Evolutionary conservation across 441 rosid genomes (phyloP).

Genomic region (Eutrema salsugineum): DNA sequence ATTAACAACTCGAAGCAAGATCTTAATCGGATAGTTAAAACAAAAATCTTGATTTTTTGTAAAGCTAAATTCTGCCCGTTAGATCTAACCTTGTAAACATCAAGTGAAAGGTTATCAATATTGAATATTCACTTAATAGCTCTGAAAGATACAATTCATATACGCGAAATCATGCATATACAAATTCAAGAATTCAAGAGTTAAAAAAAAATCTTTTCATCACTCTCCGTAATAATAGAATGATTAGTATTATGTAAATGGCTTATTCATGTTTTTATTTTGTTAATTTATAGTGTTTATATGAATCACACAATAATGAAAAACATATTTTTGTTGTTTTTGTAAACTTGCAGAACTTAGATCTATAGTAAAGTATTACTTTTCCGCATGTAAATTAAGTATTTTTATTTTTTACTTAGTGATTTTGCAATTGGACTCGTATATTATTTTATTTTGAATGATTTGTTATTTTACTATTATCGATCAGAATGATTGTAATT

Average conservation of each 20-base stretch:
- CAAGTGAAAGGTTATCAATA: background rate
- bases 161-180: background rate
- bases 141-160: background rate
- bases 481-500: background rate
- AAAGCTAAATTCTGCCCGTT: background rate
- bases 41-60: background rate
- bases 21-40: slow-evolving; percentile 11
- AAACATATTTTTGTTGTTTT: too few species aligned
- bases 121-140: background rate
- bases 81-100: slow-evolving; percentile 32
- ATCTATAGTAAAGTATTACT: too few species aligned
- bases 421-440: background rate
- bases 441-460: background rate
- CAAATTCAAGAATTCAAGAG: background rate
- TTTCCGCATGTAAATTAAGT: background rate
- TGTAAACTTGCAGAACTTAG: too few species aligned
- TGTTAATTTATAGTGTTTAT: background rate
- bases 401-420: background rate
- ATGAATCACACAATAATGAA: background rate
- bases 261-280: background rate
- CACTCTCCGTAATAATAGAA: background rate
- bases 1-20: slow-evolving; percentile 27
- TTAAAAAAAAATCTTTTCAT: too few species aligned
- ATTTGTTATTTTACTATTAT: background rate
- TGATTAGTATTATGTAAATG: background rate